Percentiles rank a stretch among this genome's conserved stretches.
Conservation (phyloP, 2,329 filamentous ascomycete genomes). For the Alternaria brassicicola region DNA sequence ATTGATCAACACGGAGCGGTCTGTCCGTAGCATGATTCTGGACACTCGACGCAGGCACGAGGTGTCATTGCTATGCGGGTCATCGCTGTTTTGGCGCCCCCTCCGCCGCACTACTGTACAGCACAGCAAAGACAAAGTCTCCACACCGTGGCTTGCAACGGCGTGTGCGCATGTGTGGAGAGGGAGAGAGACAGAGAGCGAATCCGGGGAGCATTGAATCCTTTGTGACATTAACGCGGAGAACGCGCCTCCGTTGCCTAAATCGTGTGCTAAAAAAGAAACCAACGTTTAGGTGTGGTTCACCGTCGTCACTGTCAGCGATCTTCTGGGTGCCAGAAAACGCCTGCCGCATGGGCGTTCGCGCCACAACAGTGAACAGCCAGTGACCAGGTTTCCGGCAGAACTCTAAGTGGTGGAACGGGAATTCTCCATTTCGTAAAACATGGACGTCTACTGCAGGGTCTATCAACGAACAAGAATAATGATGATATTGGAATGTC, state of each 20-base stretch:
- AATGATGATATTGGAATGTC: background rate
- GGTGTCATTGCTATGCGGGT: slow-evolving; percentile 4
- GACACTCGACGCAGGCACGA: slow-evolving; percentile 5
- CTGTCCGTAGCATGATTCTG: background rate
- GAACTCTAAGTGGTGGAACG: slow-evolving; percentile 6
- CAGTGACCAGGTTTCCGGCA: background rate
- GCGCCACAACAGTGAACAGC: slow-evolving; percentile 1
- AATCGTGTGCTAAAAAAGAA: background rate
- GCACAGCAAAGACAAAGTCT: slow-evolving; percentile 1
- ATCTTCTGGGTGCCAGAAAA: background rate
- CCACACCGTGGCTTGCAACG: slow-evolving; percentile 4
- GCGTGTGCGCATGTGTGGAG: background rate
- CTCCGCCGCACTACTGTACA: background rate
- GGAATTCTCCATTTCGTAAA: background rate
- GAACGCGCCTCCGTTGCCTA: slow-evolving; percentile 8
- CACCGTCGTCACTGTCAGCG: background rate
- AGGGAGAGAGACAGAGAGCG: background rate
- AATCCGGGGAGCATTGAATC: slow-evolving; percentile 7
- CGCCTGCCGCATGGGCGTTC: background rate
- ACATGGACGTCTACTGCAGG: background rate
- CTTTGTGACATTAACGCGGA: slow-evolving; percentile 4
- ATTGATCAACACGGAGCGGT: background rate
- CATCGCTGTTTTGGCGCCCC: background rate
- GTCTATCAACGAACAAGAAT: background rate
- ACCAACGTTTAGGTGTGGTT: background rate